Base-by-base conservation (phyloP, 352 stramenopile species). In the Aphanomyces euteiches region DNA sequence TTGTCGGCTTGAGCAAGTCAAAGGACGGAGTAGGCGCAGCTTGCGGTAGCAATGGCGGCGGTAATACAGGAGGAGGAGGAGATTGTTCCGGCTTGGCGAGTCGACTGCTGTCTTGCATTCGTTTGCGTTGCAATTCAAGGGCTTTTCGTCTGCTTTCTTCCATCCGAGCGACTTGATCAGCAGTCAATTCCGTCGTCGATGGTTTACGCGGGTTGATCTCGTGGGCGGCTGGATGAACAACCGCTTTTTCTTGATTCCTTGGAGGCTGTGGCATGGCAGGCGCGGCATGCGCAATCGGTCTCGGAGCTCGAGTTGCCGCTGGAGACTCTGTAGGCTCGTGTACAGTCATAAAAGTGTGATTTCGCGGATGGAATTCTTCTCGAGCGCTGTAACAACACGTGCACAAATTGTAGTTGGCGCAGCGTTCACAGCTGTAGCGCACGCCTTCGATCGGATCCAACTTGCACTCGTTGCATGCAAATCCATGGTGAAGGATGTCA, bases 321-420 rank as follows among this genome's bases (percentile, higher is more conserved):
- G 54, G 8, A 10, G n/a, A 37, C 7, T 40, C 19, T 1, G 21
- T 37, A 19, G 59, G 43, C 40, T 37, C 37, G 1, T 67, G 17
- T n/a, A 67, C 40, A 3, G 59, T n/a, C 19, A 39, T 13, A 41
- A 67, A 67, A 5, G 15, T 56, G 41, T 67, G 59, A 28, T 36
- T 8, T 3, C 12, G 1, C 12, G 41, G 13, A 40, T 67, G 59
- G n/a, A 67, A 50, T 19, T 67, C 39, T 2, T 15, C 17, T 17
- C 59, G 59, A 5, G 59, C 43, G 41, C 59, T 67, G 41, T 67
- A 67, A 40, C 59, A 67, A 45, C 59, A 67, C 59, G 38, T 67
- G 59, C 59, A 67, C 15, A 67, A 50, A 54, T 67, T 37, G 41
- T 56, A 67, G 17, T 4, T 12, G 6, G 17, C 3, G 38, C 59